Percentiles rank a stretch among this genome's conserved stretches.
These are phyloP conservation scores for Galerina sulciceps DNA, from an alignment of 768 basidiomycete genomes.

Conservation along the genomic window DNA sequence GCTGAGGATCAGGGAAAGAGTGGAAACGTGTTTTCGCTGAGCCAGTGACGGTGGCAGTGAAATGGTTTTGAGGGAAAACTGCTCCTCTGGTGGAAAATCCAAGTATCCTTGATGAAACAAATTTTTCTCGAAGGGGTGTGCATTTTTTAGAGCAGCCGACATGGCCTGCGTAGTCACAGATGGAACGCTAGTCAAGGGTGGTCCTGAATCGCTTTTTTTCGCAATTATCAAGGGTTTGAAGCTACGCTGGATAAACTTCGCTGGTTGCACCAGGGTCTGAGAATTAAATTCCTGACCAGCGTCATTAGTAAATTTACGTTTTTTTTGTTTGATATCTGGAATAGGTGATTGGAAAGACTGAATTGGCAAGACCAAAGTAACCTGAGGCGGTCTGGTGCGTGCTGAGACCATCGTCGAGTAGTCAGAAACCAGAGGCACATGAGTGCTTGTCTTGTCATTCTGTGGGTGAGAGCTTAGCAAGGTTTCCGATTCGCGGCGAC, in stretches of 20 bases:
- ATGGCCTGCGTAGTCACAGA: too few species aligned
- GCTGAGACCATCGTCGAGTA: too few species aligned
- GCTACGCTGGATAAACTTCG: not conserved
- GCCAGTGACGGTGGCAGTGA: constrained; percentile 61
- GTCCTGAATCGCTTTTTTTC: not conserved
- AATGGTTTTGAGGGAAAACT: constrained; percentile 42
- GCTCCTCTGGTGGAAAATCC: constrained; percentile 40
- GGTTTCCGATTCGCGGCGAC: not conserved
- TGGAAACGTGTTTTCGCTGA: constrained; percentile 57
- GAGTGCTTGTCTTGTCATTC: not conserved
- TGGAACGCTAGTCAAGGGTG: too few species aligned
- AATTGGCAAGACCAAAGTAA: too few species aligned
- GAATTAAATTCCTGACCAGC: not conserved
- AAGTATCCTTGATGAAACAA: not conserved
- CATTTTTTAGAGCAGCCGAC: too few species aligned
- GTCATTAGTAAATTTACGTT: too few species aligned
- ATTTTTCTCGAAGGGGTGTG: not conserved
- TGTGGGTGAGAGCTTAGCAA: not conserved
- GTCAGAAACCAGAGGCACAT: not conserved
- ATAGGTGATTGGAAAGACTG: too few species aligned
- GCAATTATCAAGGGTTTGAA: not conserved
- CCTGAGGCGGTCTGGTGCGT: too few species aligned
- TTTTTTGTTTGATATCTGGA: too few species aligned
- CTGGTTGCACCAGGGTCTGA: not conserved
- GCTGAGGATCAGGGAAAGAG: constrained; percentile 59